Evolutionary conservation across 176 grass and related monocot species (phyloP).

Genomic region (Rhipidocladum racemiflorum): DNA sequence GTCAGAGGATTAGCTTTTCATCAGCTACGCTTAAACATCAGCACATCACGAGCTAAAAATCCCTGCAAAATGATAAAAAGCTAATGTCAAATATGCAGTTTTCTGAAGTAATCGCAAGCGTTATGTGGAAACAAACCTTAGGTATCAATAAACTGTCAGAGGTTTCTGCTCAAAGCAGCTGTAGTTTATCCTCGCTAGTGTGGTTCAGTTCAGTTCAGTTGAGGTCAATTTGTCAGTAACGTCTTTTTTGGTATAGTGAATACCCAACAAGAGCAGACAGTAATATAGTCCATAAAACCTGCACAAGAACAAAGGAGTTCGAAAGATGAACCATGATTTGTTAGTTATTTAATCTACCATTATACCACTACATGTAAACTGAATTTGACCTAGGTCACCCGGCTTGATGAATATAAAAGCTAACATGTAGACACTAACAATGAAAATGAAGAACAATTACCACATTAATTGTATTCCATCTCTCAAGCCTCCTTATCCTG

Average conservation of each 20-base stretch:
- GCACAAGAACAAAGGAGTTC: slow-evolving; percentile 12
- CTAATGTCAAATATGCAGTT: background rate
- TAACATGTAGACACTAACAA: background rate
- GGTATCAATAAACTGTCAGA: no score
- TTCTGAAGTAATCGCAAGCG: background rate
- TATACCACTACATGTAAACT: background rate
- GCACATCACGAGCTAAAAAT: background rate
- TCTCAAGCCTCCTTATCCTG: slow-evolving; percentile 89
- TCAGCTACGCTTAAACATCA: slow-evolving; percentile 22
- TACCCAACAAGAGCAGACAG: slow-evolving; percentile 96
- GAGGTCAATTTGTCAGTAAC: slow-evolving; percentile 39
- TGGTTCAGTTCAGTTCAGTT: slow-evolving; percentile 15
- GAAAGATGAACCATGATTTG: slow-evolving; percentile 1
- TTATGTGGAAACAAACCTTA: slow-evolving; percentile 15
- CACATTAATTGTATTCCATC: slow-evolving; percentile 96
- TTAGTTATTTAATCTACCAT: background rate
- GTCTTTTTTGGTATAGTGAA: slow-evolving; percentile 77
- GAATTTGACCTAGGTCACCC: slow-evolving; percentile 13
- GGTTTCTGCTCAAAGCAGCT: background rate
- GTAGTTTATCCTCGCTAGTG: background rate
- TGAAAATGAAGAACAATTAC: slow-evolving; percentile 38
- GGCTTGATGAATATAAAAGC: slow-evolving; percentile 3
- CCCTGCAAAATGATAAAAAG: slow-evolving; percentile 17
- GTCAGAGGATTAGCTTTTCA: background rate
- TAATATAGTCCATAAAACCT: slow-evolving; percentile 96